phyloP scores from a whole-genome alignment of 352 stramenopile species.

The Globisporangium lucens region DNA sequence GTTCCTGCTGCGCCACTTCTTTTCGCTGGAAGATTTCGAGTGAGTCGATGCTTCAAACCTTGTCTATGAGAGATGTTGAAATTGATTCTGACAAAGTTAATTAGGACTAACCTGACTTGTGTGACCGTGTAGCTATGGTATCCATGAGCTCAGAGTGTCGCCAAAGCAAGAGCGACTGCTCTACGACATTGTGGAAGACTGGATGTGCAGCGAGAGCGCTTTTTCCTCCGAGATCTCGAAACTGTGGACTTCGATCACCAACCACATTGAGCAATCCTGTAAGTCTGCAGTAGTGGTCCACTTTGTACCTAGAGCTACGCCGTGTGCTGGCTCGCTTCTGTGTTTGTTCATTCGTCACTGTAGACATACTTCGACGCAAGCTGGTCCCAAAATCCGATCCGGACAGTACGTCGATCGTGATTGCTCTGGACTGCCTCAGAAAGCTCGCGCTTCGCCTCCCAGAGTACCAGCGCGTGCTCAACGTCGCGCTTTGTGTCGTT shows the following conservation, averaged over 20 bases:
- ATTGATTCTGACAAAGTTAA: neutral
- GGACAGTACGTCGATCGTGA: conserved; percentile 47
- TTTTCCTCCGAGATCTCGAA: conserved; percentile 38
- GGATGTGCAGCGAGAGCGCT: conserved; percentile 41
- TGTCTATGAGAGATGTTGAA: neutral
- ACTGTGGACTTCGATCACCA: conserved; percentile 63
- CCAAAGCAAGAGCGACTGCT: conserved; percentile 40
- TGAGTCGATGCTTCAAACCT: neutral
- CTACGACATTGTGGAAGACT: conserved; percentile 65
- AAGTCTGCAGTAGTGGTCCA: conserved; percentile 7
- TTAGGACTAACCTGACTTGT: neutral
- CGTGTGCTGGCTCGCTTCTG: neutral
- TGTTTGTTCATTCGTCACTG: neutral
- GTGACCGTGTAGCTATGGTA: neutral
- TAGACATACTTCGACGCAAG: conserved; percentile 61
- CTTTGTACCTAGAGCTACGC: neutral
- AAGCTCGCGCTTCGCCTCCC: conserved; percentile 52
- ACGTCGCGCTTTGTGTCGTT: conserved; percentile 47
- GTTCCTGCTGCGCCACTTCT: conserved; percentile 73
- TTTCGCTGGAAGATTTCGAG: conserved; percentile 36
- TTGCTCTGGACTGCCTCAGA: conserved; percentile 71
- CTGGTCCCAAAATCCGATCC: conserved; percentile 41
- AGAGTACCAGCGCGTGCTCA: conserved; percentile 57
- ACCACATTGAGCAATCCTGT: conserved; percentile 74
- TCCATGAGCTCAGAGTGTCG: conserved; percentile 8